A percentile compares a stretch with the other conserved stretches of the same genome.
Conservation (phyloP, 1,139 yeast species). For the Sugiyamaella pinicola region DNA sequence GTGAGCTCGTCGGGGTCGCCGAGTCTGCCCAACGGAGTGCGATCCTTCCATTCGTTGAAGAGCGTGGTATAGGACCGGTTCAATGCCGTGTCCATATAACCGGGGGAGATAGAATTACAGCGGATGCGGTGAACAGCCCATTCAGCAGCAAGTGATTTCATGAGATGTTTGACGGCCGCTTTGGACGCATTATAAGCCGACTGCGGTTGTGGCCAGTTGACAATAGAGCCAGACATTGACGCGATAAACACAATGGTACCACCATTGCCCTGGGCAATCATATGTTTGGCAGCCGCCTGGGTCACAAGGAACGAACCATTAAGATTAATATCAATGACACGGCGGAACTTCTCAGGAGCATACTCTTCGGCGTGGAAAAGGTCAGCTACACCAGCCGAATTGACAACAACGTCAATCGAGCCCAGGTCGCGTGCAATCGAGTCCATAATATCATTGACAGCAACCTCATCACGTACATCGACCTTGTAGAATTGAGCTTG, state of each 20-base stretch:
- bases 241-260: constrained; percentile 68
- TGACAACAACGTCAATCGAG: constrained; percentile 64
- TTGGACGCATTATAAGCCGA: constrained; percentile 63
- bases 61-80: constrained; percentile 52
- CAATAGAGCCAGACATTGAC: constrained; percentile 84
- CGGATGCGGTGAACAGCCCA: constrained; percentile 59
- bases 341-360: constrained; percentile 73
- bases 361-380: constrained; percentile 80
- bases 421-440: constrained; percentile 61
- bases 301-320: constrained; percentile 76
- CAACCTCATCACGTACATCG: constrained; percentile 58
- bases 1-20: constrained; percentile 68
- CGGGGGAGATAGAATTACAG: constrained; percentile 60
- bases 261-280: constrained; percentile 54
- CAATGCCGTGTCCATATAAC: constrained; percentile 61
- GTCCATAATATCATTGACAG: constrained; percentile 55
- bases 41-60: constrained; percentile 56
- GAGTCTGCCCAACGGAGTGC: constrained; percentile 70
- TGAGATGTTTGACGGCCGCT: constrained; percentile 61
- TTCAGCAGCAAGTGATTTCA: constrained; percentile 58
- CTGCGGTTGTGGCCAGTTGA: constrained; percentile 82
- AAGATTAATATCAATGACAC: constrained; percentile 72
- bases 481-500: constrained; percentile 64
- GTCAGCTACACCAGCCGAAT: constrained; percentile 81
- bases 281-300: constrained; percentile 71